Percentiles rank a stretch among this genome's conserved stretches.
These are phyloP conservation scores for Brassica hybrid DNA, from an alignment of 441 rosid species.

Conservation along the genomic window DNA sequence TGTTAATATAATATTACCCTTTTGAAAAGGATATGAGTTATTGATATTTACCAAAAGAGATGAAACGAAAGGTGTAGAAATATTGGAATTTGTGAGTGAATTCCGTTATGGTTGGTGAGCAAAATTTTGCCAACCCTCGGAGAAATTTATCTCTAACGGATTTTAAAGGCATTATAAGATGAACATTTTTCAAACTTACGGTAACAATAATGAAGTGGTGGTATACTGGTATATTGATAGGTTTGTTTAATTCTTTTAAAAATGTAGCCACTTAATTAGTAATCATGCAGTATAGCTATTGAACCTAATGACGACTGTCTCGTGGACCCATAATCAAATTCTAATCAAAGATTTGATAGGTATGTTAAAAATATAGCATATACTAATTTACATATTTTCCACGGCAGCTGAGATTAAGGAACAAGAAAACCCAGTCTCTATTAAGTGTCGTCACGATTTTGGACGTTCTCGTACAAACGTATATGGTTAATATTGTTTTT, in stretches of 20 bases:
- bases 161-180: slow-evolving; percentile 7
- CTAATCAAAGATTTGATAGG: slow-evolving; percentile 40
- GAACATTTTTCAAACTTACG: slow-evolving; percentile 14
- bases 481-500: slow-evolving; percentile 22
- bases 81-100: slow-evolving; percentile 23
- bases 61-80: slow-evolving; percentile 28
- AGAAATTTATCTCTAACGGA: slow-evolving; percentile 38
- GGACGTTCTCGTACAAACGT: slow-evolving; percentile 43
- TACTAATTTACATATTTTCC: slow-evolving; percentile 31
- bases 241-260: slow-evolving; percentile 17
- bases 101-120: slow-evolving; percentile 60
- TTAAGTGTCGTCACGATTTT: slow-evolving; percentile 50
- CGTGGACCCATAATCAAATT: slow-evolving; percentile 37
- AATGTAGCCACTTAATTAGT: slow-evolving; percentile 29
- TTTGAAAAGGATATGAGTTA: slow-evolving; percentile 40
- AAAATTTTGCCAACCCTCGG: slow-evolving; percentile 48
- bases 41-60: slow-evolving; percentile 34
- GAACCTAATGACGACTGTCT: slow-evolving; percentile 41
- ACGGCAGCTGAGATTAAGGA: slow-evolving; percentile 38
- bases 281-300: slow-evolving; percentile 26
- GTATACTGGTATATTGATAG: not conserved
- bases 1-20: slow-evolving; percentile 13
- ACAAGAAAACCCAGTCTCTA: slow-evolving; percentile 44
- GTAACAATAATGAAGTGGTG: slow-evolving; percentile 25
- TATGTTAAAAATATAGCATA: slow-evolving; percentile 31